A percentile compares a stretch with the other conserved stretches of the same genome.
Evolutionary conservation across 805 yeast species (phyloP).

Genomic region (Candida palmyrensis): DNA sequence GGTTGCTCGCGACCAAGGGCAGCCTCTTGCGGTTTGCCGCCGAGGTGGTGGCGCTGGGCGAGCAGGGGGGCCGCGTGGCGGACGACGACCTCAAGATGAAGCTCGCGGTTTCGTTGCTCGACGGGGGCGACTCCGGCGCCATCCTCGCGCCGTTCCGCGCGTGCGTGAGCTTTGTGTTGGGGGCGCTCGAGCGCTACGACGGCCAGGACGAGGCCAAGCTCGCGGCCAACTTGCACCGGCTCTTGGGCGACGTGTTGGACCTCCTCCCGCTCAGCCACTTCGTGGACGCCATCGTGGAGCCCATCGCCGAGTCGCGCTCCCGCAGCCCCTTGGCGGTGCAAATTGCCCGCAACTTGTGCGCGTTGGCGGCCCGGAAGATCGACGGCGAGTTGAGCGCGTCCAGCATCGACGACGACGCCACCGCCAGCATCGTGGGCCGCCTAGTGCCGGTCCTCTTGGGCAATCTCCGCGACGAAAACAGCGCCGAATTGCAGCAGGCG

Average conservation of each 20-base stretch:
- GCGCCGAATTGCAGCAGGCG: conserved; percentile 57
- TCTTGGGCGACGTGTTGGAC: conserved; percentile 60
- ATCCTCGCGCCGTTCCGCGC: conserved; percentile 31
- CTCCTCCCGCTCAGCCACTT: conserved; percentile 74
- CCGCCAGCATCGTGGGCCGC: conserved; percentile 45
- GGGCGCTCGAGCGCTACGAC: conserved; percentile 32
- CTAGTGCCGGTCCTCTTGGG: conserved; percentile 47
- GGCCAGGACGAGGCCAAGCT: conserved; percentile 9
- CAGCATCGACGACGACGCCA: conserved; percentile 36
- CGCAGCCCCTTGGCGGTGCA: conserved; percentile 39
- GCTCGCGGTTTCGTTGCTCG: conserved; percentile 48
- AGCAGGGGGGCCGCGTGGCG: conserved; percentile 13
- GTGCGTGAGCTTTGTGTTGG: conserved; percentile 29
- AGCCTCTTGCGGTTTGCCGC: conserved; percentile 55
- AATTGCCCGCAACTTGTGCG: conserved; percentile 57
- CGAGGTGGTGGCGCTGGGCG: conserved; percentile 34
- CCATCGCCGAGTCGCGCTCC: conserved; percentile 26
- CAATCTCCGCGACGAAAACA: conserved; percentile 29
- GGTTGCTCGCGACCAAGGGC: conserved; percentile 43
- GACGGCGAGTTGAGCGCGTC: conserved; percentile 55
- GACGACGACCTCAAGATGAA: conserved; percentile 41
- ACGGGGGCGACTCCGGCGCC: conserved; percentile 24
- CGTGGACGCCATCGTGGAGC: conserved; percentile 50
- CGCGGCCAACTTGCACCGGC: conserved; percentile 33
- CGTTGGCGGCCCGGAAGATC: conserved; percentile 62